Evolutionary conservation across 192 early-diverging fungal species (phyloP), one percentile per base, ranked within the genome.

Genomic region (Piromyces sp.): DNA sequence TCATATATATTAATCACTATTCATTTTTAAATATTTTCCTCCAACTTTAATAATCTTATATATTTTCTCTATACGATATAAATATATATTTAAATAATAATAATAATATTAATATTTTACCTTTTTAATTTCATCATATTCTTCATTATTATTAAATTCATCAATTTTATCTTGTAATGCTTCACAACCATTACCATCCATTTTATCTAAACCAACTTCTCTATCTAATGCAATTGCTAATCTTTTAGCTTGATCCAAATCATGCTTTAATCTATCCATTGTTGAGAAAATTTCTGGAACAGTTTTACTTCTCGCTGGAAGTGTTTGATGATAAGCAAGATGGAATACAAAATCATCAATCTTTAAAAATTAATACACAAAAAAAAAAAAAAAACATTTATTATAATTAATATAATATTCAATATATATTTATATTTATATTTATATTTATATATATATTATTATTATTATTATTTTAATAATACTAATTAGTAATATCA

Each of bases 251-350:
- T 91, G 92, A 37, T 90, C 90, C 40, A 94, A 83, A 84, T 98
- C 97, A 80, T 90, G 89, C 83, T 88, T 86, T 68, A 97, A 86
- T 31, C 96, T 89, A 30, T 92, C 90, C 17, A 89, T 87, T 7
- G 85, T 89, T 85, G 90, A 93, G 30, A 91, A 85, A 37, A 95
- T 92, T 29, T 92, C 92, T n/a, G 94, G 92, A 12, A 93, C 88
- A 83, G 89, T 81, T 36, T 94, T 89, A 31, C 88, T 87, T 14
- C 88, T 84, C 33, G 84, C 82, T 30, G 82, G 82, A 30, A 81
- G 82, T 51, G 84, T 84, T 68, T 89, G 86, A 82, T 91, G 88
- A 51, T 86, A 81, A 22, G 89, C 89, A 13, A 94, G 79, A 80
- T 88, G 85, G 78, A 94, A 86, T 16, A 82, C 79, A 80, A 88